Base-by-base conservation (phyloP, 257 asterid species). In the Salvia splendens region DNA sequence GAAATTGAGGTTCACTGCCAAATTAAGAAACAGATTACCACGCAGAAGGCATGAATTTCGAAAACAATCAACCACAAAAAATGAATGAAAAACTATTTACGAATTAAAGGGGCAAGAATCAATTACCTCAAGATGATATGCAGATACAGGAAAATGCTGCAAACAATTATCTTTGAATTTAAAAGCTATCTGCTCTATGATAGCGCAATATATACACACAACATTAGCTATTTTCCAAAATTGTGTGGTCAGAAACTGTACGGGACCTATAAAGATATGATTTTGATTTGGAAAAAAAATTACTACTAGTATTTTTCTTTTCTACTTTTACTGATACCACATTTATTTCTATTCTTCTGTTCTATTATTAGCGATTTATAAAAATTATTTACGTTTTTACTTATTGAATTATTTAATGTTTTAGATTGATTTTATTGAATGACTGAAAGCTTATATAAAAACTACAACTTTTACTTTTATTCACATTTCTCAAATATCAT, bases 211-310 rank as follows among this genome's bases (percentile, higher is more conserved):
- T 66, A 46, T 28, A 75, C 43, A 64, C 40, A 24, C 6, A 24
- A 7, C 2, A 24, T 24, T 24, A 16, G 38, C 38, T 33, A 14
- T 42, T 20, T 50, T 56, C 65, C 65, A 61, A 17, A 33, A 53
- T 33, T 70, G 77, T 65, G 67, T 70, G 76, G 80, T 60, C 73
- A 65, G 56, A 59, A 76, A 70, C 62, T 12, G 42, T 20, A 61
- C 10, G 74, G 70, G 80, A 5, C 69, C 28, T 4, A 1, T 24
- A 42, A 12, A 24, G 75, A 64, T 57, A 57, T 57, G 45, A 24
- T 24, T 55, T 20, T 55, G 47, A n/a, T 45, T 57, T 20, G 48
- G 9, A 24, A 24, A 24, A 24, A 24, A 24, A 24, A n/a, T n/a
- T n/a, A n/a, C n/a, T n/a, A n/a, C n/a, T 24, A 1, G 1, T 20